These are phyloP conservation scores for Xylariaceae sp. DNA, from an alignment of 2,329 filamentous ascomycete genomes.

Conservation along the genomic window DNA sequence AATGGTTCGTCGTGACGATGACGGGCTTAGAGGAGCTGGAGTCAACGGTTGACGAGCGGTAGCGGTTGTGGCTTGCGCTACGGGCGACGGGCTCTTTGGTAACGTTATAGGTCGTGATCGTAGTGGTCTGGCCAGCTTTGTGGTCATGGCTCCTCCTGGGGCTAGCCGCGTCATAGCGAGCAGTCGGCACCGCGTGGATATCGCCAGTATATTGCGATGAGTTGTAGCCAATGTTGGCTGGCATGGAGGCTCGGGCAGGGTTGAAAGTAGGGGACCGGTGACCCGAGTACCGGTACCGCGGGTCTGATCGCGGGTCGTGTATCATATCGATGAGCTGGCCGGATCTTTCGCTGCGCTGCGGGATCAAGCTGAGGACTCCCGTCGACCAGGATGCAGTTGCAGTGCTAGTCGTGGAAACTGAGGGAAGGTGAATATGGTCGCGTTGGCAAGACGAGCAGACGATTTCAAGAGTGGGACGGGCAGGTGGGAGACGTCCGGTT, in stretches of 20 bases:
- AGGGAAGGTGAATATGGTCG: too few species aligned
- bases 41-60: conserved; percentile 45
- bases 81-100: conserved; percentile 43
- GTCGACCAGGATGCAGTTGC: too few species aligned
- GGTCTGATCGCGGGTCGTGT: too few species aligned
- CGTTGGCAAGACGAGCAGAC: not conserved
- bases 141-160: conserved; percentile 27
- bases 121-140: conserved; percentile 29
- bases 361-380: too few species aligned
- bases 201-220: conserved; percentile 43
- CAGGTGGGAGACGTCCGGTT: conserved; percentile 4
- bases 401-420: too few species aligned
- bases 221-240: conserved; percentile 41
- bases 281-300: conserved; percentile 36
- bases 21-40: conserved; percentile 41
- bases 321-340: too few species aligned
- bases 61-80: conserved; percentile 34
- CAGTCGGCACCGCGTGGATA: conserved; percentile 43
- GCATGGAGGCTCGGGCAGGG: conserved; percentile 47
- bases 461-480: not conserved
- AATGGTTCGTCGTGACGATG: conserved; percentile 46
- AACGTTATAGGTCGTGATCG: conserved; percentile 50
- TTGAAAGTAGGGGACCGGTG: conserved; percentile 38
- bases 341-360: not conserved
- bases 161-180: conserved; percentile 25